Evolutionary conservation across 257 asterid genomes (phyloP).

Genomic region (Eucommia ulmoides): DNA sequence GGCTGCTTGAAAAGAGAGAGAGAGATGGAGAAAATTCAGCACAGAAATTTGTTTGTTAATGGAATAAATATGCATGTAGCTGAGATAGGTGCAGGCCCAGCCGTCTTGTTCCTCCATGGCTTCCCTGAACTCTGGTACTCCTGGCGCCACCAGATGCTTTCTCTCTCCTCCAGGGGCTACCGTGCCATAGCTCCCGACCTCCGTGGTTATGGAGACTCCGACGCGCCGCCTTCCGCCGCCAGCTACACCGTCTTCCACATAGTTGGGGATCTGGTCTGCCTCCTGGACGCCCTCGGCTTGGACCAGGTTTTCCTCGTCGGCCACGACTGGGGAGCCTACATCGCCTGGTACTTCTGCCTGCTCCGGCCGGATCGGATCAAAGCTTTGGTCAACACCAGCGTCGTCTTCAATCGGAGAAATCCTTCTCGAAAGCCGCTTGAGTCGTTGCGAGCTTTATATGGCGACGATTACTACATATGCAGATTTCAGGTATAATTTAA

Average conservation of each 20-base stretch:
- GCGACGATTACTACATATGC: conserved; percentile 1
- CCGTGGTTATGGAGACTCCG: conserved; percentile 1
- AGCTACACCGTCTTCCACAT: conserved; percentile 2
- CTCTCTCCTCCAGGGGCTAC: neutral
- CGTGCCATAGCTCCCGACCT: conserved; percentile 1
- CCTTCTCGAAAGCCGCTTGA: neutral
- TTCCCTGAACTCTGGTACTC: conserved; percentile 2
- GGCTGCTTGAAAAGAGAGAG: too few relatives aligned
- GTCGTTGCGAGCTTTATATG: neutral
- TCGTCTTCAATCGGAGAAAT: neutral
- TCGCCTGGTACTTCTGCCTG: neutral
- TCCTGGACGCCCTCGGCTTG: neutral
- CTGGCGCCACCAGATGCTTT: conserved; percentile 5
- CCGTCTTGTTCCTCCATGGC: conserved; percentile 1
- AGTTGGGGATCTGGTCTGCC: neutral
- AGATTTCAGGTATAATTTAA: neutral
- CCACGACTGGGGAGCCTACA: neutral
- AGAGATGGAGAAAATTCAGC: neutral
- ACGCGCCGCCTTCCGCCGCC: neutral
- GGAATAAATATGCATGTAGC: conserved; percentile 2
- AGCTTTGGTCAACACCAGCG: conserved; percentile 2
- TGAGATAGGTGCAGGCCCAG: neutral
- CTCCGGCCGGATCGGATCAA: conserved; percentile 1
- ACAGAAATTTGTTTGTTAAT: neutral
- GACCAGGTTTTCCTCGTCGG: neutral